These are phyloP conservation scores for Rugosomyces carneus DNA, from an alignment of 1,284 basidiomycete genomes.

Conservation along the genomic window DNA sequence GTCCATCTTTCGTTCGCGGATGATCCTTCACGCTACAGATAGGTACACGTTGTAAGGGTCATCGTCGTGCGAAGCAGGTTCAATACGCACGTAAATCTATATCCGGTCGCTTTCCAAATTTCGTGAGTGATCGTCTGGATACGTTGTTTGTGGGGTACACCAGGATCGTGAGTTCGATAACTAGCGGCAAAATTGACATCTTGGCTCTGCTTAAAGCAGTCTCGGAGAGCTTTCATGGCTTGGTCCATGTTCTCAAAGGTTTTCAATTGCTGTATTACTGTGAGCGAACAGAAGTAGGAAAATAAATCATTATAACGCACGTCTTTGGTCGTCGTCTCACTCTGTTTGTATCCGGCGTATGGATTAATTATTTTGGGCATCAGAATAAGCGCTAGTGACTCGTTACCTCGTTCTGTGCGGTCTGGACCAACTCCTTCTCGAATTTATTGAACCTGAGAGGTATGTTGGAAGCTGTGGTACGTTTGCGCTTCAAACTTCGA, in stretches of 20 bases:
- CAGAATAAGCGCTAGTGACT: neutral
- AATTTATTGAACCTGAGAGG: slow-evolving; percentile 7
- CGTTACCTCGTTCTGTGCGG: slow-evolving; percentile 3
- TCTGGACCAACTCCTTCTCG: slow-evolving; percentile 9
- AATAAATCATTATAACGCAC: neutral
- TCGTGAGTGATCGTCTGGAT: slow-evolving; percentile 35
- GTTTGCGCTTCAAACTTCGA: slow-evolving; percentile 10
- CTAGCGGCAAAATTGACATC: slow-evolving; percentile 34
- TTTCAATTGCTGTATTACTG: slow-evolving; percentile 7
- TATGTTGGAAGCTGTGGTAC: neutral
- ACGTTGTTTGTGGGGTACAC: slow-evolving; percentile 33
- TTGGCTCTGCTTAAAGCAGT: slow-evolving; percentile 25
- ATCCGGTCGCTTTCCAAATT: slow-evolving; percentile 40
- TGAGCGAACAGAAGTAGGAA: neutral
- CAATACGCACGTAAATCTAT: slow-evolving; percentile 39
- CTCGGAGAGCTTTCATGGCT: slow-evolving; percentile 20
- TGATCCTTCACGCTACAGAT: slow-evolving; percentile 38
- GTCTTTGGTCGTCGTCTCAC: slow-evolving; percentile 6
- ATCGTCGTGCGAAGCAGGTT: slow-evolving; percentile 2
- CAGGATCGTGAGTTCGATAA: slow-evolving; percentile 26
- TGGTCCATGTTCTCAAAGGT: slow-evolving; percentile 13
- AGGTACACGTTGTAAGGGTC: slow-evolving; percentile 3
- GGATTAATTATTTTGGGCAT: neutral
- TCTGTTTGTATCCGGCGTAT: neutral
- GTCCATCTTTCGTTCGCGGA: slow-evolving; percentile 35